phyloP scores from a whole-genome alignment of 2,329 filamentous ascomycete genomes.

The Penicillium sumatraense region DNA sequence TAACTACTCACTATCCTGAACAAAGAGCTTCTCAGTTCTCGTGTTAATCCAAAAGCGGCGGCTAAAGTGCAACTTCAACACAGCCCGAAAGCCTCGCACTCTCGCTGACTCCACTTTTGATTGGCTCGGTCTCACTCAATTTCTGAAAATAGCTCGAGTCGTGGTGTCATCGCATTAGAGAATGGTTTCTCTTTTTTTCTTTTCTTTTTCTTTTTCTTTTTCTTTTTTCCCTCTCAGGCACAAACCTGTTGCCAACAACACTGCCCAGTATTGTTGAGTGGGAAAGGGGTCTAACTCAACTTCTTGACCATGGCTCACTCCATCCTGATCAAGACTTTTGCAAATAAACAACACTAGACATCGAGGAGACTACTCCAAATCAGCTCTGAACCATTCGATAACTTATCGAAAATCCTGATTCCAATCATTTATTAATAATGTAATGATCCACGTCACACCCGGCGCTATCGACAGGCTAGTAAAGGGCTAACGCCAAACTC shows the following conservation, averaged over 20 bases:
- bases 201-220: background rate
- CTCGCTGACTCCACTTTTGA: conserved; percentile 1
- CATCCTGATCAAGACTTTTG: background rate
- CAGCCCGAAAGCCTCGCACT: background rate
- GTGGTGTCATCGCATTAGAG: background rate
- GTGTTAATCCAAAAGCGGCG: background rate
- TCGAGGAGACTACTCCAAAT: too few relatives aligned
- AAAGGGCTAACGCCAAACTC: background rate
- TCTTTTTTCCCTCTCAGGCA: background rate
- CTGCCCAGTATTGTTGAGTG: too few relatives aligned
- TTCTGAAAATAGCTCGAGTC: conserved; percentile 7
- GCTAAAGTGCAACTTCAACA: too few relatives aligned
- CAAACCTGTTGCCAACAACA: too few relatives aligned
- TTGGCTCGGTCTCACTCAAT: conserved; percentile 7
- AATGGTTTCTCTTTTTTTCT: background rate
- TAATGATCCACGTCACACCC: background rate
- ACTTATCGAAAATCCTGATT: background rate
- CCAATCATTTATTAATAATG: background rate
- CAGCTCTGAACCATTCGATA: too few relatives aligned
- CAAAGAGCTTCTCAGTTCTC: background rate
- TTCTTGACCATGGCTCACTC: background rate
- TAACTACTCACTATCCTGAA: background rate
- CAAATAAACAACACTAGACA: background rate
- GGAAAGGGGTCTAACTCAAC: background rate
- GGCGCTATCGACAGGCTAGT: background rate